phyloP scores from a whole-genome alignment of 305 asterid genomes.

The Solanum hybrid region DNA sequence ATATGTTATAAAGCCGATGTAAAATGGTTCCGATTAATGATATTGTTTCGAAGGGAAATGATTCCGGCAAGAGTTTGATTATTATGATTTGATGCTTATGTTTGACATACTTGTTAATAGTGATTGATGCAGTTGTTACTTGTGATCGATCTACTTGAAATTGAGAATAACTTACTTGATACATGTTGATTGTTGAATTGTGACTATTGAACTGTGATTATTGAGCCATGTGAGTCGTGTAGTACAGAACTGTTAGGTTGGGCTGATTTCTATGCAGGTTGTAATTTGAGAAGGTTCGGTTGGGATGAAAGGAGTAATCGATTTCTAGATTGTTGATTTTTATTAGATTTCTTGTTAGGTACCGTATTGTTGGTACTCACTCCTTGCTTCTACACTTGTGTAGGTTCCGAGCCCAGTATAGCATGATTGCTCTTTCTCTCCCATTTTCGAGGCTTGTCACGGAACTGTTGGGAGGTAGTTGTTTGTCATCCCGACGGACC shows the following conservation, averaged over 20 bases:
- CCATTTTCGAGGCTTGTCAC: not conserved
- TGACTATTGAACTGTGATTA: not conserved
- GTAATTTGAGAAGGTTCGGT: not conserved
- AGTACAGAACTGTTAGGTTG: not conserved
- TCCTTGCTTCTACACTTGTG: not conserved
- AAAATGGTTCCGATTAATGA: too few relatives aligned
- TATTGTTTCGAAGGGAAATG: not conserved
- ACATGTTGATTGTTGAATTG: not conserved
- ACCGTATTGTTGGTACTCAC: not conserved
- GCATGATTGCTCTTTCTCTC: not conserved
- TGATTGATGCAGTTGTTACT: not conserved
- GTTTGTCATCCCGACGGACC: not conserved
- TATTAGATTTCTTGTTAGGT: not conserved
- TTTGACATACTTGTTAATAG: too few relatives aligned
- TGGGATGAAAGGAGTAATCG: not conserved
- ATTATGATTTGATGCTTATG: too few relatives aligned
- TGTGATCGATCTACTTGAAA: not conserved
- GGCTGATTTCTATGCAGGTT: not conserved
- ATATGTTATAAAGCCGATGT: not conserved
- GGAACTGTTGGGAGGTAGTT: not conserved
- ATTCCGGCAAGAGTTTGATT: too few relatives aligned
- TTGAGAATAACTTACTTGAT: too few relatives aligned
- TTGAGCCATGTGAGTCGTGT: not conserved
- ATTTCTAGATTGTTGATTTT: not conserved
- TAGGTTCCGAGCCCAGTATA: not conserved